Evolutionary conservation across 2,329 filamentous ascomycete species (phyloP).

Genomic region (Penicillium fuscoglaucum): DNA sequence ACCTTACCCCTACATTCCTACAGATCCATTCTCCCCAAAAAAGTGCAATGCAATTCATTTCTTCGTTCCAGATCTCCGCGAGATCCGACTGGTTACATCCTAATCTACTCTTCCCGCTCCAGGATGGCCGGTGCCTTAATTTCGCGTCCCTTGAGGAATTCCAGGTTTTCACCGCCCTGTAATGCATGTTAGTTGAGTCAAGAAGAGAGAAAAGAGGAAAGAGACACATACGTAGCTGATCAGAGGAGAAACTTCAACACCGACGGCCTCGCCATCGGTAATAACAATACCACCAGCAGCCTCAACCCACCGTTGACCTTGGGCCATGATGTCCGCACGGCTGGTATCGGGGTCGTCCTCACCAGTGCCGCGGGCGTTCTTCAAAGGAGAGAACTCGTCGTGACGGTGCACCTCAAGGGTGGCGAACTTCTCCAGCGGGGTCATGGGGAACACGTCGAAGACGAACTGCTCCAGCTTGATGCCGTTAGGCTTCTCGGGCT

Average conservation of each 20-base stretch:
- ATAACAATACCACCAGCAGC: slow-evolving; percentile 74
- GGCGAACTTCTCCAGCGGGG: slow-evolving; percentile 84
- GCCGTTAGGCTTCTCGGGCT: slow-evolving; percentile 92
- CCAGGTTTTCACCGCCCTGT: slow-evolving; percentile 63
- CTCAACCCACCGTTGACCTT: slow-evolving; percentile 83
- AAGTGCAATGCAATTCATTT: slow-evolving; percentile 22
- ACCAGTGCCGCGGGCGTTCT: slow-evolving; percentile 82
- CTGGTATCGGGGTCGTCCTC: slow-evolving; percentile 95
- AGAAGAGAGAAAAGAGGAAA: not conserved
- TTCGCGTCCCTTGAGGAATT: slow-evolving; percentile 59
- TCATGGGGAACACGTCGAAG: slow-evolving; percentile 94
- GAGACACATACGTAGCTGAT: slow-evolving; percentile 83
- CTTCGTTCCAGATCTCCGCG: slow-evolving; percentile 18
- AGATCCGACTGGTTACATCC: slow-evolving; percentile 6
- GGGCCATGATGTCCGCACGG: slow-evolving; percentile 82
- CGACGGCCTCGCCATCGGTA: slow-evolving; percentile 60
- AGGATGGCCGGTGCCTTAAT: slow-evolving; percentile 66
- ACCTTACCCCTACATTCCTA: slow-evolving; percentile 20
- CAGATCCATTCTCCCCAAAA: slow-evolving; percentile 16
- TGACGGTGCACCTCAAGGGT: slow-evolving; percentile 94
- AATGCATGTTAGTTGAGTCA: slow-evolving; percentile 18
- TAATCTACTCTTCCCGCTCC: slow-evolving; percentile 55
- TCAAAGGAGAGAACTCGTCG: slow-evolving; percentile 96
- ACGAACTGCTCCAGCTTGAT: slow-evolving; percentile 99
- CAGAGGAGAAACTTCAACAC: slow-evolving; percentile 87